A percentile compares a stretch with the other conserved stretches of the same genome.
Conservation (phyloP, 345 rosid species). For the Eucalyptus sideroxylon region DNA sequence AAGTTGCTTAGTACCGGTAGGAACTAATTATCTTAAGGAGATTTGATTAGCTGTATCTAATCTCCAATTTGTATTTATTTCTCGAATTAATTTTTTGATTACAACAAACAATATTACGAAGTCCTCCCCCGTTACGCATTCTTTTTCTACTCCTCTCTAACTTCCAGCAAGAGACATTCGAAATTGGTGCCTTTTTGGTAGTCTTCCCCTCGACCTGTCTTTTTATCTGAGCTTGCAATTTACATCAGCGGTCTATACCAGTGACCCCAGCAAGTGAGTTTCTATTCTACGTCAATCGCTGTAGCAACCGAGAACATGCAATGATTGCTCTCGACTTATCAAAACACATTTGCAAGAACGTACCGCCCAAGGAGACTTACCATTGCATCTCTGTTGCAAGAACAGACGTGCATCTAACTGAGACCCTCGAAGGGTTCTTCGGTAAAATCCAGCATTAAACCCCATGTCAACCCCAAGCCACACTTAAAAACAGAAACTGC, state of each 20-base stretch:
- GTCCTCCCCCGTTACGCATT: too few relatives aligned
- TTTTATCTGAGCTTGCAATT: background rate
- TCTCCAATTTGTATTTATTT: too few relatives aligned
- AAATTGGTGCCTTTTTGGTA: background rate
- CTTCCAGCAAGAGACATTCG: background rate
- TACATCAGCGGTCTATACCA: background rate
- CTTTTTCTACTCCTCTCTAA: too few relatives aligned
- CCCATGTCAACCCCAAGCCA: background rate
- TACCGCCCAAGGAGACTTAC: background rate
- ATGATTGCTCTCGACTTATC: background rate
- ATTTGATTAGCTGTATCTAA: too few relatives aligned
- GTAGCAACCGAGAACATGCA: background rate
- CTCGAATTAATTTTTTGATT: too few relatives aligned
- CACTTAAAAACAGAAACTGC: background rate
- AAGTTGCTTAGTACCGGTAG: fast-evolving
- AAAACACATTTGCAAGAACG: background rate
- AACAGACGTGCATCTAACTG: background rate
- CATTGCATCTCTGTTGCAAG: background rate
- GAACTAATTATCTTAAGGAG: too few relatives aligned
- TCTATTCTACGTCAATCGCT: background rate
- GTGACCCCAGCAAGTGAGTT: background rate
- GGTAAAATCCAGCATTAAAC: background rate
- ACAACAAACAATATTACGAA: too few relatives aligned
- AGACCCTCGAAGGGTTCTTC: background rate
- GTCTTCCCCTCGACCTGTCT: background rate